These are phyloP conservation scores for Fraxinus americana DNA, from an alignment of 257 asterid species.

Conservation along the genomic window DNA sequence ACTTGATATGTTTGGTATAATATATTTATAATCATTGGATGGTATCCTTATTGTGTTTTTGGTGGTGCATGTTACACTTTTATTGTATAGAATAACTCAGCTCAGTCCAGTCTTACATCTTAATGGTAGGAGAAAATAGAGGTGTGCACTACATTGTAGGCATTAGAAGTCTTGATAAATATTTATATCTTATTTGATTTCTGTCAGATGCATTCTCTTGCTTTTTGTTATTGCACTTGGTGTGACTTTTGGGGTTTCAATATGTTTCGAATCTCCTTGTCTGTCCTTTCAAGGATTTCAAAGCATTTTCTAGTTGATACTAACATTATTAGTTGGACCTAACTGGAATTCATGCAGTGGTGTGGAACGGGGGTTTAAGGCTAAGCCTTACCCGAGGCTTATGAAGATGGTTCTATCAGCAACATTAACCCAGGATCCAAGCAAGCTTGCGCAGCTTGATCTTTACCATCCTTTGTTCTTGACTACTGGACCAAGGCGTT, in stretches of 20 bases:
- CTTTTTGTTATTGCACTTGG: not conserved
- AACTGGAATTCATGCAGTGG: constrained; percentile 52
- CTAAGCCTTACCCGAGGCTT: constrained; percentile 72
- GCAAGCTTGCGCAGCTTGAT: constrained; percentile 87
- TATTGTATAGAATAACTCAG: not conserved
- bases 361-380: constrained; percentile 80
- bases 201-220: not conserved
- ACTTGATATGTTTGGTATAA: not conserved
- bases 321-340: constrained; percentile 5
- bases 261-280: not conserved
- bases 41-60: not conserved
- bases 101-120: not conserved
- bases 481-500: constrained; percentile 71
- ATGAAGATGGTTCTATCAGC: constrained; percentile 89
- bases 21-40: not conserved
- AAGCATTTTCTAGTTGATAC: constrained; percentile 1
- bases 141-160: not conserved
- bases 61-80: not conserved
- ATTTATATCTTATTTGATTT: not conserved
- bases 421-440: constrained; percentile 93
- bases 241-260: not conserved
- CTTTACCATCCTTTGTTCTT: constrained; percentile 85
- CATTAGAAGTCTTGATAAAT: not conserved
- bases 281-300: not conserved
- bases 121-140: not conserved